These are phyloP conservation scores for Trichosporon inkin DNA, from an alignment of 1,284 basidiomycete species.

Conservation along the genomic window DNA sequence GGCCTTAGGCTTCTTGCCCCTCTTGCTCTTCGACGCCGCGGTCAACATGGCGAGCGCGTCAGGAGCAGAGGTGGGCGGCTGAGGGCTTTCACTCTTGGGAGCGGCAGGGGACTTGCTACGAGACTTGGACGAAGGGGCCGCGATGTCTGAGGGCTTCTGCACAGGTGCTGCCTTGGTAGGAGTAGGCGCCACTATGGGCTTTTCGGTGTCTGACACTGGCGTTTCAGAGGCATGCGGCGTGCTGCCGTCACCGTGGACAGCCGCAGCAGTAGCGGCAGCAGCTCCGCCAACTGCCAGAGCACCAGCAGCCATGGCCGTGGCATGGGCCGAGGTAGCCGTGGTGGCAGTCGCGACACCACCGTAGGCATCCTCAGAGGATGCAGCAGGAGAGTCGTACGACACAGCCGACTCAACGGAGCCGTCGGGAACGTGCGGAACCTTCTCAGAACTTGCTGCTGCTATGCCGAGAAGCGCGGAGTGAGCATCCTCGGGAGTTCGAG, in stretches of 20 bases:
- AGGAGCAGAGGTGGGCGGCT: slow-evolving; percentile 5
- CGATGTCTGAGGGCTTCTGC: background rate
- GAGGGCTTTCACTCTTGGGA: slow-evolving; percentile 3
- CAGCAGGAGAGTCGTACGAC: slow-evolving; percentile 11
- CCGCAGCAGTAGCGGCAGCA: background rate
- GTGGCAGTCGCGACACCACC: background rate
- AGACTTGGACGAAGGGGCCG: background rate
- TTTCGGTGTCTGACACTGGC: background rate
- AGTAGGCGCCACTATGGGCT: background rate
- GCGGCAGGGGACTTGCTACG: slow-evolving; percentile 2
- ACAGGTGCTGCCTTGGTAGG: background rate
- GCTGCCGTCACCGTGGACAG: background rate
- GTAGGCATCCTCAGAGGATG: background rate
- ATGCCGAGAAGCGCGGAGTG: slow-evolving; percentile 16
- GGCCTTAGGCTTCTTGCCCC: slow-evolving; percentile 11
- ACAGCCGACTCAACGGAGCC: slow-evolving; percentile 10
- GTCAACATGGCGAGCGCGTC: slow-evolving; percentile 9
- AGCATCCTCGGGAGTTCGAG: slow-evolving; percentile 37
- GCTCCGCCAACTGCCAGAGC: slow-evolving; percentile 4
- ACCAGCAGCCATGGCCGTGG: slow-evolving; percentile 2
- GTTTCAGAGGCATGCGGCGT: background rate
- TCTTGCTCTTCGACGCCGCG: background rate
- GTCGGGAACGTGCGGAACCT: background rate
- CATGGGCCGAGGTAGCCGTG: background rate
- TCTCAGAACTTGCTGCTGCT: slow-evolving; percentile 1